Percentiles rank a stretch among this genome's conserved stretches.
Conservation (phyloP, 768 basidiomycete species). For the Russula foetens region DNA sequence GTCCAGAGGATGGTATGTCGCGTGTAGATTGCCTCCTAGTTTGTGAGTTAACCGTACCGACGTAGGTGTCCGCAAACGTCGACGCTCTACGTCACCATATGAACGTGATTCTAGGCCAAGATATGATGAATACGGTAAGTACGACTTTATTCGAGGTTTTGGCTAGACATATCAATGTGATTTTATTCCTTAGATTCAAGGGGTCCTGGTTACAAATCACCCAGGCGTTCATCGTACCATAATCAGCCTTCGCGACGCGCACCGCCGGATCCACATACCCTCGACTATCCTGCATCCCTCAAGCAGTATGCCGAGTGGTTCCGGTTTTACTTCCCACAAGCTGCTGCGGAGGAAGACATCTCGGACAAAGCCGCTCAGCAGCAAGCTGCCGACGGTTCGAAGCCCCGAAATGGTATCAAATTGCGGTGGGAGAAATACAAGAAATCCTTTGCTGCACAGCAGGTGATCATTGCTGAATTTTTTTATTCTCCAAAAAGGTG, state of each 20-base stretch:
- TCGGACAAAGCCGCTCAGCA: slow-evolving; percentile 79
- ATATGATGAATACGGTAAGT: slow-evolving; percentile 77
- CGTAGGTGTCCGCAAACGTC: slow-evolving; percentile 58
- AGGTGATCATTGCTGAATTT: slow-evolving; percentile 57
- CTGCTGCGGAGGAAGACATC: slow-evolving; percentile 75
- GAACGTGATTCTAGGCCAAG: slow-evolving; percentile 77
- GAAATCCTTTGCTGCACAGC: slow-evolving; percentile 78
- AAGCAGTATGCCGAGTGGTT: slow-evolving; percentile 90
- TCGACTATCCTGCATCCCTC: slow-evolving; percentile 72
- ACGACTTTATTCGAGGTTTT: not conserved
- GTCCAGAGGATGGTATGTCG: slow-evolving; percentile 64
- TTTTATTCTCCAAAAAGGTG: not conserved
- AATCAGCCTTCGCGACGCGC: slow-evolving; percentile 39
- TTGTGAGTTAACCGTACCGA: slow-evolving; percentile 1
- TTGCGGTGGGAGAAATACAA: slow-evolving; percentile 89
- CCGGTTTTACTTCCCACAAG: slow-evolving; percentile 62
- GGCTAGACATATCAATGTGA: slow-evolving; percentile 17
- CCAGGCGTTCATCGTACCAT: slow-evolving; percentile 50
- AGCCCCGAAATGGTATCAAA: slow-evolving; percentile 79
- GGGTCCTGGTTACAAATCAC: slow-evolving; percentile 54
- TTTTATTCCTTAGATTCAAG: slow-evolving; percentile 57
- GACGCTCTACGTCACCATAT: slow-evolving; percentile 71
- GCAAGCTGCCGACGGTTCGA: slow-evolving; percentile 73
- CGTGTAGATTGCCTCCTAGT: not conserved
- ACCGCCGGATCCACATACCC: slow-evolving; percentile 72